Evolutionary conservation across 1,139 yeast genomes (phyloP).

Genomic region (Hansenula lynferdii): DNA sequence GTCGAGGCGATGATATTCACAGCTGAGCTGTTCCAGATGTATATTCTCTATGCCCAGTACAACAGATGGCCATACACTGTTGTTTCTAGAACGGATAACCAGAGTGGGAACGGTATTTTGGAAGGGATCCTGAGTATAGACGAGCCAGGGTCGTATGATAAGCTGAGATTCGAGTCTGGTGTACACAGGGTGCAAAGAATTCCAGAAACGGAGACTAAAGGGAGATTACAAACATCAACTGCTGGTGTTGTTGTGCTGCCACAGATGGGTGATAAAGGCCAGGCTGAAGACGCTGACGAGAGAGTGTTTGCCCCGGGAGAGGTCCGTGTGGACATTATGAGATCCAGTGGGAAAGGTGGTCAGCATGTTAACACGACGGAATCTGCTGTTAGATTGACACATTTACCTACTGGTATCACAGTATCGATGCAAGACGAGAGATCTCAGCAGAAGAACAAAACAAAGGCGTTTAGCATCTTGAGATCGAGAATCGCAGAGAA

Average conservation of each 20-base stretch:
- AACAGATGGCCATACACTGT: conserved; percentile 65
- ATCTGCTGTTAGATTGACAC: conserved; percentile 92
- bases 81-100: conserved; percentile 52
- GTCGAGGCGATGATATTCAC: conserved; percentile 88
- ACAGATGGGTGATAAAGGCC: conserved; percentile 56
- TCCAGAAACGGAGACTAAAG: conserved; percentile 91
- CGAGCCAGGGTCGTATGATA: conserved; percentile 71
- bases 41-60: conserved; percentile 59
- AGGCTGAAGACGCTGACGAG: conserved; percentile 56
- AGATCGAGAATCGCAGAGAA: conserved; percentile 80
- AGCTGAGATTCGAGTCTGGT: conserved; percentile 83
- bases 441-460: conserved; percentile 92
- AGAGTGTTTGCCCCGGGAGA: conserved; percentile 82
- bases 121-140: conserved; percentile 78
- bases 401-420: conserved; percentile 84
- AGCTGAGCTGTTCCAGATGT: conserved; percentile 76
- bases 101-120: conserved; percentile 57
- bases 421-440: conserved; percentile 94
- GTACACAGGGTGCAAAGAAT: conserved; percentile 95
- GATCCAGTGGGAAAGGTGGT: conserved; percentile 98
- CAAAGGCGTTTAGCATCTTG: conserved; percentile 84
- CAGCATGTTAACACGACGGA: conserved; percentile 98
- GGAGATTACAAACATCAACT: conserved; percentile 92
- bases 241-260: conserved; percentile 95
- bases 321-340: conserved; percentile 88